Base-by-base conservation (phyloP, 2,329 filamentous ascomycete species). In the Phaeosphaeria sp. region DNA sequence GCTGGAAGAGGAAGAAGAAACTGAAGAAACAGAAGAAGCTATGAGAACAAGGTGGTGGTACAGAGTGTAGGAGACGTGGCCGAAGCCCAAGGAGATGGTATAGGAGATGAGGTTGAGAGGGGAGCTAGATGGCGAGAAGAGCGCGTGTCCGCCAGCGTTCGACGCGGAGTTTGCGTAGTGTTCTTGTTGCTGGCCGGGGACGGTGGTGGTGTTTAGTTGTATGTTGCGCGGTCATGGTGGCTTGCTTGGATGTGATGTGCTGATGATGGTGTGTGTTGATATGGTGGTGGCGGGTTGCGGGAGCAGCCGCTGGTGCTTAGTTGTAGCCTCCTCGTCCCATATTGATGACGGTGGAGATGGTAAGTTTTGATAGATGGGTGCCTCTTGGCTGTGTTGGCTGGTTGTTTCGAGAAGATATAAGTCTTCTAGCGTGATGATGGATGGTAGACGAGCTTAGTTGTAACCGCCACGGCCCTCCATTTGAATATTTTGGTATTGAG, bases 391-490 rank as follows among this genome's bases (percentile, higher is more conserved):
- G 52, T 55, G 23, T 33, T 36, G 53, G 46, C 17, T 46, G 41
- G 2, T 17, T 25, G 21, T 46, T 46, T 23, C 21, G 53, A 7
- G 47, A 21, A 48, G 46, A 30, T 36, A 33, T 50, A 7, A 39
- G n/a, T 53, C 30, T 11, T 36, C 13, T 6, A 36, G 30, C 11
- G 30, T 36, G 30, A 15, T 36, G 30, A 15, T 27, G 52, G 50
- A 25, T 52, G 36, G 53, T 55, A 50, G 33, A 44, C 44, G 39
- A 58, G 43, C 60, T 67, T 70, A 78, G 75, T 80, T 80, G 75
- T 80, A 81, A 50, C 78, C 78, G 63, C 76, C 73, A 50, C 73
- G 73, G 63, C 73, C 72, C 74, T 74, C 58, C 51, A 56, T 50
- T 20, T 13, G 30, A 23, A 39, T 39, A 41, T 41, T 56, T 53